phyloP scores from a whole-genome alignment of 192 early-diverging fungal species.

The Backusella sp. region DNA sequence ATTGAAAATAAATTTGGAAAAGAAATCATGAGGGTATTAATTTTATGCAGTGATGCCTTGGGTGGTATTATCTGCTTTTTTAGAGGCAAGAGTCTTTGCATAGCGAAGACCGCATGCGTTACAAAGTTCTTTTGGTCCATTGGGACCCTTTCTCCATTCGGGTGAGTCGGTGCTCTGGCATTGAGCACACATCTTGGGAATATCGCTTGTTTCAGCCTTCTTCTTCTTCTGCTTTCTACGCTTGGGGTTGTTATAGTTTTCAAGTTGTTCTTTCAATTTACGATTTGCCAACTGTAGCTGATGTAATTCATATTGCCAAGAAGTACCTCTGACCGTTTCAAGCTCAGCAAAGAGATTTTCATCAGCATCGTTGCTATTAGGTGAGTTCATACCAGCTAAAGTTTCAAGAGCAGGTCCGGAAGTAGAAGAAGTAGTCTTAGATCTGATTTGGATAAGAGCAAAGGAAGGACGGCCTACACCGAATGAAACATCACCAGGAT shows the following conservation, averaged over 20 bases:
- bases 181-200: constrained; percentile 30
- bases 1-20: neutral
- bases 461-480: constrained; percentile 28
- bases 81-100: constrained; percentile 36
- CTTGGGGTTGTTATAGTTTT: constrained; percentile 31
- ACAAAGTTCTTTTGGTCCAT: constrained; percentile 61
- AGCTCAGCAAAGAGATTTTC: constrained; percentile 50
- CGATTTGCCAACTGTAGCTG: constrained; percentile 56
- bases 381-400: constrained; percentile 6
- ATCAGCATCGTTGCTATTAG: neutral
- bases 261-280: constrained; percentile 56
- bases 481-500: constrained; percentile 32
- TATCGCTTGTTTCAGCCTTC: neutral
- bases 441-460: constrained; percentile 27
- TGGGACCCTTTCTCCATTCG: constrained; percentile 53
- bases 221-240: constrained; percentile 35
- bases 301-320: constrained; percentile 66
- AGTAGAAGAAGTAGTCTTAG: neutral
- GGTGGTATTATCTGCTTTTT: neutral
- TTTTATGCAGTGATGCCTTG: neutral
- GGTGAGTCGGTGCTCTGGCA: constrained; percentile 29
- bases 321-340: constrained; percentile 43
- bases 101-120: constrained; percentile 64
- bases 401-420: constrained; percentile 3
- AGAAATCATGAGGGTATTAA: neutral